These are phyloP conservation scores for Amaranthus cruentus DNA, from an alignment of 148 eudicot genomes.

Conservation along the genomic window DNA sequence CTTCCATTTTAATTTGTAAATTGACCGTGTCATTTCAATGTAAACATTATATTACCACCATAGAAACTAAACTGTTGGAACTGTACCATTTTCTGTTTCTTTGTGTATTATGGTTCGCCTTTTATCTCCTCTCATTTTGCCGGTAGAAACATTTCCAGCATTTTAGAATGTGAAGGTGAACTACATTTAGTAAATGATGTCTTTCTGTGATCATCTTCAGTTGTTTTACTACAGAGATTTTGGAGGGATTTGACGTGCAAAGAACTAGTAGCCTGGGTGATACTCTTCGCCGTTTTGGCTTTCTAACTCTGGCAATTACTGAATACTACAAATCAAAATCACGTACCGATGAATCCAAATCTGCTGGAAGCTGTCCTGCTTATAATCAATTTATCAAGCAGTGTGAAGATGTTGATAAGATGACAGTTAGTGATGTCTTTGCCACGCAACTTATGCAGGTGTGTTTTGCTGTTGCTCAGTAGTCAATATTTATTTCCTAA, in stretches of 20 bases:
- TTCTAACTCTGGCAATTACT: conserved; percentile 58
- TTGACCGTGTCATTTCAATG: background rate
- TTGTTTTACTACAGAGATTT: conserved; percentile 91
- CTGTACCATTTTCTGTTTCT: background rate
- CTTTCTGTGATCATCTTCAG: conserved; percentile 34
- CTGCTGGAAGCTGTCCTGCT: conserved; percentile 35
- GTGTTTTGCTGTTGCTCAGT: background rate
- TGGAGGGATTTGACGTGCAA: conserved; percentile 90
- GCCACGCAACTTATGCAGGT: conserved; percentile 97
- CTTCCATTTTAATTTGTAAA: background rate
- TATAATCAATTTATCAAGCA: conserved; percentile 49
- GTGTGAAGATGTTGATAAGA: conserved; percentile 65
- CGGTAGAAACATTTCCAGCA: background rate
- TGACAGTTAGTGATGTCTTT: conserved; percentile 90
- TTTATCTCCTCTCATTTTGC: background rate
- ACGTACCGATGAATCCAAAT: conserved; percentile 21
- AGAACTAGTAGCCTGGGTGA: conserved; percentile 79
- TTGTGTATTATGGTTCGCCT: background rate
- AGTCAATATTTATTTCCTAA: background rate
- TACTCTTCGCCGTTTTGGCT: conserved; percentile 73
- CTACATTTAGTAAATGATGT: background rate
- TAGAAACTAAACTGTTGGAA: background rate
- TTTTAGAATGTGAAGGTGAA: background rate
- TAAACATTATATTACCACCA: no score
- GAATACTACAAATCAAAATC: conserved; percentile 43